Percentiles rank a stretch among this genome's conserved stretches.
phyloP scores from a whole-genome alignment of 208 protist genomes.

The Acanthamoeba polyphaga region DNA sequence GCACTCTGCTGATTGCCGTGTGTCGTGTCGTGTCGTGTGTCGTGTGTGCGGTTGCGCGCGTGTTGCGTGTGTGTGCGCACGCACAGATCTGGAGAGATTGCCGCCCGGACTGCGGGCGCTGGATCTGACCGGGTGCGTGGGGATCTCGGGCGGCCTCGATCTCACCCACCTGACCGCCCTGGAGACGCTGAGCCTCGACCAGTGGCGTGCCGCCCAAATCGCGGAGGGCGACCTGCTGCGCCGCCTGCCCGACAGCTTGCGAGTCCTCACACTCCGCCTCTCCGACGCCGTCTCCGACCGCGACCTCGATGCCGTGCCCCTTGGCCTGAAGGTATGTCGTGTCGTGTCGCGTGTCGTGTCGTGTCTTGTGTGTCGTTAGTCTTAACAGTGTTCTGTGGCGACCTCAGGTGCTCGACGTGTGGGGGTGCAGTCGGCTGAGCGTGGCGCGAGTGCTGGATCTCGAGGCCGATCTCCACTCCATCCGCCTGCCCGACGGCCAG shows the following conservation, averaged over 20 bases:
- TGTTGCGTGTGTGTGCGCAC: background rate
- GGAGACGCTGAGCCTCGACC: background rate
- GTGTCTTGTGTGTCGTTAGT: background rate
- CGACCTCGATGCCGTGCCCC: background rate
- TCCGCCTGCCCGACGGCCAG: background rate
- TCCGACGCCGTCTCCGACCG: background rate
- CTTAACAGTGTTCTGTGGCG: background rate
- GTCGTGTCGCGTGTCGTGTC: background rate
- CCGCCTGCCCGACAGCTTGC: background rate
- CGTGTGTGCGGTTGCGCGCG: background rate
- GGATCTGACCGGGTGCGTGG: background rate
- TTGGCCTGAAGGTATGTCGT: background rate
- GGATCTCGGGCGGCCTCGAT: background rate
- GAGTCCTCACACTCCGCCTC: background rate
- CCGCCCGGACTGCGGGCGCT: background rate
- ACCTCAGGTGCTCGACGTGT: constrained; percentile 15
- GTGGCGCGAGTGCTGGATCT: background rate
- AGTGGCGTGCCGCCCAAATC: background rate
- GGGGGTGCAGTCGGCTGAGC: background rate
- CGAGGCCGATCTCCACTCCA: background rate
- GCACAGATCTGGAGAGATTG: background rate
- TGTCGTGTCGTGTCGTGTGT: too few relatives aligned
- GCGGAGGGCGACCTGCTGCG: background rate
- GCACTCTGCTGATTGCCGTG: too few relatives aligned
- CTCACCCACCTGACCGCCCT: background rate